Percentiles rank a stretch among this genome's conserved stretches.
Evolutionary conservation across 1,284 basidiomycete genomes (phyloP).

Genomic region (Phenoliferia sp.): DNA sequence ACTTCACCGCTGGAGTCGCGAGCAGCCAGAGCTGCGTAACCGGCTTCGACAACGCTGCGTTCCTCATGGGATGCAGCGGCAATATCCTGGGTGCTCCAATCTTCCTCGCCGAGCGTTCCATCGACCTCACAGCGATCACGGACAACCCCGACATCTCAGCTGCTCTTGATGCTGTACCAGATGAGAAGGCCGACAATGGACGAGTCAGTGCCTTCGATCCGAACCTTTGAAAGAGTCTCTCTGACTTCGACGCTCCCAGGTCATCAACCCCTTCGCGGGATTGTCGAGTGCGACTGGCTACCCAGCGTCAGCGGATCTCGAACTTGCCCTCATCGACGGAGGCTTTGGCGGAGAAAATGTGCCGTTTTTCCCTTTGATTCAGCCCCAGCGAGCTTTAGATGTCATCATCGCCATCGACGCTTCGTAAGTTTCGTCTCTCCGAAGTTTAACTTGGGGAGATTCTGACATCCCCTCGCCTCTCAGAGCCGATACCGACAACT

Average conservation of each 20-base stretch:
- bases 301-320: too few species aligned
- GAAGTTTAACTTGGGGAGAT: background rate
- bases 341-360: background rate
- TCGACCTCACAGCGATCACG: background rate
- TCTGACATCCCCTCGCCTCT: background rate
- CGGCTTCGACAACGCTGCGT: background rate
- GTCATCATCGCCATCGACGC: slow-evolving; percentile 1
- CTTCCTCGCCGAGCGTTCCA: background rate
- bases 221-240: too few species aligned
- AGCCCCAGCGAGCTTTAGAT: background rate
- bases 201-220: too few species aligned
- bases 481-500: background rate
- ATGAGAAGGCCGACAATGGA: background rate
- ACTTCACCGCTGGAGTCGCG: background rate
- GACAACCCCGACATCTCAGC: background rate
- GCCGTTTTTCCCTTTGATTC: background rate
- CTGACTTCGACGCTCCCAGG: too few species aligned
- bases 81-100: background rate
- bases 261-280: too few species aligned
- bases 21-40: background rate
- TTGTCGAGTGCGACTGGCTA: too few species aligned
- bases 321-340: background rate
- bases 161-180: background rate
- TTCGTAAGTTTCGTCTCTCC: background rate
- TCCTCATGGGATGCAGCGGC: background rate